phyloP scores from a whole-genome alignment of 176 grass and related monocot genomes.

The Calamus simplicifolius region DNA sequence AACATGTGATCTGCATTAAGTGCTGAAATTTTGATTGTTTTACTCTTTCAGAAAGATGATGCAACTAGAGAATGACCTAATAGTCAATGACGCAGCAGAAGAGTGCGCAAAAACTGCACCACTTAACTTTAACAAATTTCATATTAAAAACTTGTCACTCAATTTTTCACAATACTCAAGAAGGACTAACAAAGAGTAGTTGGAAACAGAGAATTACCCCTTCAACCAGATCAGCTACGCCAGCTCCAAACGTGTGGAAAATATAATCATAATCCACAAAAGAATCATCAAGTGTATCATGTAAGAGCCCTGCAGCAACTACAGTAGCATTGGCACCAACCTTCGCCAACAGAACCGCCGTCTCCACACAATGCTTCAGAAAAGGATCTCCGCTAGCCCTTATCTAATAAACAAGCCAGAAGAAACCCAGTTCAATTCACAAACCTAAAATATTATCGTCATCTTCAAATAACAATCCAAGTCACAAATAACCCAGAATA shows the following conservation, averaged over 20 bases:
- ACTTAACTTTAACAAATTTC: too few species aligned
- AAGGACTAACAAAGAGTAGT: neutral
- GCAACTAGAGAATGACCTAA: too few species aligned
- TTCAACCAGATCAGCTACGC: conserved; percentile 82
- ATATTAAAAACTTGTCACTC: too few species aligned
- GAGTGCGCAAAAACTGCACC: too few species aligned
- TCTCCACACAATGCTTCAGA: conserved; percentile 89
- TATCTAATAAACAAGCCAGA: conserved; percentile 30
- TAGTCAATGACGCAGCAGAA: too few species aligned
- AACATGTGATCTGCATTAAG: too few species aligned
- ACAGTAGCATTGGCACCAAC: conserved; percentile 61
- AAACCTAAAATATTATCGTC: too few species aligned
- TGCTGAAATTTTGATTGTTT: too few species aligned
- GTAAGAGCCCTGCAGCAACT: conserved; percentile 69
- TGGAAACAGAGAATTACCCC: conserved; percentile 46
- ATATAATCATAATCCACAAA: conserved; percentile 71
- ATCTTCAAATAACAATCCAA: too few species aligned
- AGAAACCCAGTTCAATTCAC: neutral
- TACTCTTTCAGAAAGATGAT: too few species aligned
- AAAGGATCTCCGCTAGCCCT: conserved; percentile 85
- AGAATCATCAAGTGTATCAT: conserved; percentile 90
- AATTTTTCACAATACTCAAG: neutral
- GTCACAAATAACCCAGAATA: too few species aligned
- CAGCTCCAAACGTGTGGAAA: conserved; percentile 67
- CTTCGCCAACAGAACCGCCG: conserved; percentile 60